These are phyloP conservation scores for Allium sativum DNA, from an alignment of 106 monocot species.

Conservation along the genomic window DNA sequence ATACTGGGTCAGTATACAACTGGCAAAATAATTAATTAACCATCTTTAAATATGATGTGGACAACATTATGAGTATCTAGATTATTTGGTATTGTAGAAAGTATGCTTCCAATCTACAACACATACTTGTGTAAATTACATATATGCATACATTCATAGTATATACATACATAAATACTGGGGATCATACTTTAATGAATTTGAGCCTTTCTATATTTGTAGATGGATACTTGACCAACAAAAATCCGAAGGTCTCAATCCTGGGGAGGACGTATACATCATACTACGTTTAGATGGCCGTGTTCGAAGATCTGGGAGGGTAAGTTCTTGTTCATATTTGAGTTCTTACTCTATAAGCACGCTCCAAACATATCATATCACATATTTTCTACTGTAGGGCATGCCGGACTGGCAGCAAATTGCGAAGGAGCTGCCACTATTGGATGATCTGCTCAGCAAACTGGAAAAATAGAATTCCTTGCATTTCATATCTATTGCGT, in stretches of 20 bases:
- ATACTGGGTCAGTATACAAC: too few relatives aligned
- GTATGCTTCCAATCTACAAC: too few relatives aligned
- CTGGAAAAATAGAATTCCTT: slow-evolving; percentile 54
- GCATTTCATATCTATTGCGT: neutral
- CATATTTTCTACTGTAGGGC: slow-evolving; percentile 29
- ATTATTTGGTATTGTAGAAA: too few relatives aligned
- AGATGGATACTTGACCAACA: slow-evolving; percentile 95
- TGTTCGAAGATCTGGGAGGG: slow-evolving; percentile 85
- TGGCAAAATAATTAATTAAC: too few relatives aligned
- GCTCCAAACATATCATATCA: neutral
- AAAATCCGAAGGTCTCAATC: slow-evolving; percentile 72
- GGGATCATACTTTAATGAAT: too few relatives aligned
- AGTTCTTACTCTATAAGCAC: too few relatives aligned
- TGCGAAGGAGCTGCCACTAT: slow-evolving; percentile 66
- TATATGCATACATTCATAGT: too few relatives aligned
- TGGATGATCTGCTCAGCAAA: slow-evolving; percentile 87
- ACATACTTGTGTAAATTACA: too few relatives aligned
- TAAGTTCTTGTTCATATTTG: slow-evolving; percentile 12
- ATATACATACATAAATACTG: too few relatives aligned
- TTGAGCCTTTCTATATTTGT: neutral
- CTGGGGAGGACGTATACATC: slow-evolving; percentile 90
- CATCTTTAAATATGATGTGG: too few relatives aligned
- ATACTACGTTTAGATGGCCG: slow-evolving; percentile 94
- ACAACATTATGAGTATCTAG: too few relatives aligned
- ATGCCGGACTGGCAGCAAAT: slow-evolving; percentile 96